These are phyloP conservation scores for Russula olivacea DNA, from an alignment of 768 basidiomycete species.

Conservation along the genomic window DNA sequence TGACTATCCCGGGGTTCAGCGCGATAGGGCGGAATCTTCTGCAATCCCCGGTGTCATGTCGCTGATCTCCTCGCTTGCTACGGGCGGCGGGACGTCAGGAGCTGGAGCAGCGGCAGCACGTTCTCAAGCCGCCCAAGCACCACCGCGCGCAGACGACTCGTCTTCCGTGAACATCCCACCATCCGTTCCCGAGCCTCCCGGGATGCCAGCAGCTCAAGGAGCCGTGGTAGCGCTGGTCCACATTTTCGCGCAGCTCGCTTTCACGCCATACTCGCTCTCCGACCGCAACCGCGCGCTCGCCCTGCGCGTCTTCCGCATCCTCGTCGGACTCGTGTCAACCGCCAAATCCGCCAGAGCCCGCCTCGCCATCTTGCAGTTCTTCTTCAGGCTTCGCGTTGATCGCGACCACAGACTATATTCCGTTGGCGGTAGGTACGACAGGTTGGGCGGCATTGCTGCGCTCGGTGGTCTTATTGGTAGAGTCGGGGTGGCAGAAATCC, in stretches of 20 bases:
- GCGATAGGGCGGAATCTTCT: constrained; percentile 38
- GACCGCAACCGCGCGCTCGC: constrained; percentile 48
- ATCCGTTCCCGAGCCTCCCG: constrained; percentile 15
- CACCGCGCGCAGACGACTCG: constrained; percentile 37
- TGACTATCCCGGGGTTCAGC: constrained; percentile 39
- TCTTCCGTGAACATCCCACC: constrained; percentile 30
- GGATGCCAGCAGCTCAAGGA: constrained; percentile 43
- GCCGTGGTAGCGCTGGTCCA: constrained; percentile 59
- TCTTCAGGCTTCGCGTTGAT: constrained; percentile 85
- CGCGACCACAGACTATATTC: constrained; percentile 83
- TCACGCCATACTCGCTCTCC: constrained; percentile 54
- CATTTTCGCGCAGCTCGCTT: constrained; percentile 64
- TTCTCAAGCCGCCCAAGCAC: constrained; percentile 49
- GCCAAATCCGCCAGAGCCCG: constrained; percentile 55
- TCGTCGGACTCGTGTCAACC: constrained; percentile 44
- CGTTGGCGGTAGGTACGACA: constrained; percentile 46
- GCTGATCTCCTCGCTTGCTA: constrained; percentile 53
- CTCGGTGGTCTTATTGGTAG: constrained; percentile 65
- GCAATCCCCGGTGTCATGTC: constrained; percentile 57
- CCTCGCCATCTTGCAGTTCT: constrained; percentile 72
- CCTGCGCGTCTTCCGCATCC: constrained; percentile 44
- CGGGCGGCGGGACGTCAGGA: constrained; percentile 31
- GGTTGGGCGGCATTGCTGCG: constrained; percentile 48
- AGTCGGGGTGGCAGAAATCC: constrained; percentile 38
- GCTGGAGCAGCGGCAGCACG: constrained; percentile 47